Percentiles rank a stretch among this genome's conserved stretches.
Evolutionary conservation across 139 green algal genomes (phyloP).

Genomic region (Desmodesmus armatus): DNA sequence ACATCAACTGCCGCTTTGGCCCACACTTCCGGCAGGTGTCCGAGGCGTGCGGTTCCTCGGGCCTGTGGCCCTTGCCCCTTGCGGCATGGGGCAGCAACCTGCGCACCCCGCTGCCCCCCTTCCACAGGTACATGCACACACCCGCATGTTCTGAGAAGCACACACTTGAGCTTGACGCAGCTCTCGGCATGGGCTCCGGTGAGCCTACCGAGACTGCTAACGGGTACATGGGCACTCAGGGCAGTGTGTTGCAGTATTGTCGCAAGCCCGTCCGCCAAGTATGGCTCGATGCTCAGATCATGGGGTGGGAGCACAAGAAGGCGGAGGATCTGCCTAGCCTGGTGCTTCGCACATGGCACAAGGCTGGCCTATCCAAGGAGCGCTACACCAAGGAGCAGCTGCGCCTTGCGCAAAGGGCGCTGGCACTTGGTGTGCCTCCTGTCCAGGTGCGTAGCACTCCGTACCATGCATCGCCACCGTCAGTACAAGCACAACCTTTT

Average conservation of each 20-base stretch:
- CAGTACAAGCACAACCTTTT: no score
- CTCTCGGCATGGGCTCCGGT: neutral
- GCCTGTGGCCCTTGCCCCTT: neutral
- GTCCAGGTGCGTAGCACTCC: no score
- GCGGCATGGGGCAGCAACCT: neutral
- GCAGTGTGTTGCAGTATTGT: constrained; percentile 6
- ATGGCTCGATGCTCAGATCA: neutral
- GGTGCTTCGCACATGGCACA: neutral
- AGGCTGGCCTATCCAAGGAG: neutral
- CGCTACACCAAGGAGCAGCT: neutral
- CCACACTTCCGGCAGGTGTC: neutral
- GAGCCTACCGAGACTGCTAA: neutral
- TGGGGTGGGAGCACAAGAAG: constrained; percentile 4
- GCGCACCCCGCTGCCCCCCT: neutral
- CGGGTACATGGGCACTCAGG: neutral
- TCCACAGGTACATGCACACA: constrained; percentile 24
- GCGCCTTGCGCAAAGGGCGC: no score
- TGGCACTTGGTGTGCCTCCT: no score
- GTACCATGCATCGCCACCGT: no score
- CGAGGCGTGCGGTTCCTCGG: neutral
- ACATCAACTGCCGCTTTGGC: constrained; percentile 18
- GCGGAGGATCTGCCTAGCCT: neutral
- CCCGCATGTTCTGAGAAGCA: neutral
- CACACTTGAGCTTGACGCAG: neutral
- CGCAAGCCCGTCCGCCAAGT: constrained; percentile 2